Evolutionary conservation across 2,329 filamentous ascomycete genomes (phyloP), one percentile per base, ranked within the genome.

Genomic region (Fusarium tjaetaba): DNA sequence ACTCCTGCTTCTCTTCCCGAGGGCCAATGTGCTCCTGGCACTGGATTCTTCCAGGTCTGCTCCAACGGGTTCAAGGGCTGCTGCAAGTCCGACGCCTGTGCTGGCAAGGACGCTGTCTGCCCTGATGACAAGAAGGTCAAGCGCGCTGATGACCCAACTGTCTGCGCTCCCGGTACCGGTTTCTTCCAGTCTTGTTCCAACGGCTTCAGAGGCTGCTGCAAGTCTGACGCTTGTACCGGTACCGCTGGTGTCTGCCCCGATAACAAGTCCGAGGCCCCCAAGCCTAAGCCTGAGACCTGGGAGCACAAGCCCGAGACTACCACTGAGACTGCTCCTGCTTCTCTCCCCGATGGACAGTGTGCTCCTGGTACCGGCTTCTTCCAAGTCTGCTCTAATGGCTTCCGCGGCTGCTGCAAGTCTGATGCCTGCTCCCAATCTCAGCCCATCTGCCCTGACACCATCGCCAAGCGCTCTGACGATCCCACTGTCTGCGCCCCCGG

Each of bases 171-270:
- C 4, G 66, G 61, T 11, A 70, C 66, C 4, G 68, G 68, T 5
- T 70, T 52, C 24, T 70, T 71, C 56, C 68, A 71, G 41, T 61
- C 56, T 24, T 71, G 68, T 42, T 59, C 59, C 32, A 70, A 70
- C 38, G 68, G 68, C 4, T 70, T 70, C 65, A 43, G 59, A 7
- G 68, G 68, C 15, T 70, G 68, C 68, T 71, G 68, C 68, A 71
- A 71, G 51, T n/a, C 22, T 15, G 68, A 71, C 1, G 68, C 68
- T 7, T 71, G 68, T 20, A 7, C 61, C 28, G 59, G 62, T 16
- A 45, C 42, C n/a, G 11, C 41, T 28, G 41, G 41, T 0, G 42
- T 66, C 49, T 67, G 64, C 61, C 61, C 64, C 5, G 49, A 53
- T 18, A 53, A 38, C 32, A 16, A 53, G 49, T 14, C 32, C 32